Base-by-base conservation (phyloP, 2,329 filamentous ascomycete genomes). In the Sclerotiophoma versabilis region DNA sequence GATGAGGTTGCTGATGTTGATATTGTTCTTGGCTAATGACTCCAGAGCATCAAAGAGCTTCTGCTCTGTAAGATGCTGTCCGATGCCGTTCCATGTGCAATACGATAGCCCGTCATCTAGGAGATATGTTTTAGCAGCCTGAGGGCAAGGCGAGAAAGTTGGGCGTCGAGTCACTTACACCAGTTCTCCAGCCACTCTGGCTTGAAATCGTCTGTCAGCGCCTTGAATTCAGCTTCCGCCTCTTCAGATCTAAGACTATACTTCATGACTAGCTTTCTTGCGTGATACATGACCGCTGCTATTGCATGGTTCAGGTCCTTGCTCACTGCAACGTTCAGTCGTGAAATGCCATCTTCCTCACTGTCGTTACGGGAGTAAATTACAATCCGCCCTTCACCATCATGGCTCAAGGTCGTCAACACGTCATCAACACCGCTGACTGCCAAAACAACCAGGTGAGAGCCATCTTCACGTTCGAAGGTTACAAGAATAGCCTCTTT, bases 71-170 rank as follows among this genome's bases (percentile, higher is more conserved):
- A 99, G 80, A 37, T 87, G 79, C 65, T 96, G 91, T 0, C 95
- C 95, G 0, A 99, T 80, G 0, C 87, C 90, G 69, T 98, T 99
- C 95, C 95, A 99, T 0, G 95, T 99, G 72, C 95, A 99, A 71
- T 95, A 99, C 0, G 92, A 91, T 30, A 99, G 79, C 0, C 92
- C 92, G 72, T 98, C 95, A 69, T 93, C 62, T 64, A 19, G 6
- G 2, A 5, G 26, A 11, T 14, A 22, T n/a, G 9, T 37, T 15
- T 34, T 11, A 42, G 42, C 27, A n/a, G 15, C n/a, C 19, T 9
- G 15, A 20, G 4, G 19, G 4, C 19, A 27, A n/a, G 17, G 2
- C 23, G 19, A 9, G 14, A 38, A 15, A 20, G 14, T n/a, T 12
- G n/a, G 15, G 12, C 4, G 3, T 32, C 10, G 20, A 25, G 32